Evolutionary conservation across 2,329 filamentous ascomycete species (phyloP).

Genomic region (Eutypa lata): DNA sequence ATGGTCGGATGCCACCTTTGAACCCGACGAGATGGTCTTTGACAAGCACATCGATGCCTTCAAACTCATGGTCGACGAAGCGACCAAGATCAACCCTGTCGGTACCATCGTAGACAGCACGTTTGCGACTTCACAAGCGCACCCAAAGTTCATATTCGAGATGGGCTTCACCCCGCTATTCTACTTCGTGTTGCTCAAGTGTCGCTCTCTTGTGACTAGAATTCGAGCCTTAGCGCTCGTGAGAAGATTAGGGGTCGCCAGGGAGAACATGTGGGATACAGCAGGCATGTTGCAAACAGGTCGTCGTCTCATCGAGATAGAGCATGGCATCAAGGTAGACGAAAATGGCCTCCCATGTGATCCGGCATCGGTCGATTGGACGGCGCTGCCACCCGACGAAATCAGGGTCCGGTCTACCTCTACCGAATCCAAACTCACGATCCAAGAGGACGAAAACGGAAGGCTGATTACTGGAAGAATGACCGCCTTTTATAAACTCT

Average conservation of each 20-base stretch:
- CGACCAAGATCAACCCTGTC: constrained; percentile 11
- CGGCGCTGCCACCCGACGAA: constrained; percentile 23
- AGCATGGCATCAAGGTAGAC: constrained; percentile 31
- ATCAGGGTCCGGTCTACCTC: constrained; percentile 22
- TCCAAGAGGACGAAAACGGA: constrained; percentile 11
- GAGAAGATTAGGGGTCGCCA: constrained; percentile 22
- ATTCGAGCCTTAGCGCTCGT: constrained; percentile 32
- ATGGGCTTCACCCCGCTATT: constrained; percentile 37
- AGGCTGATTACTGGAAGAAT: constrained; percentile 13
- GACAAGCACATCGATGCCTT: constrained; percentile 31
- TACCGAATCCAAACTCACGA: constrained; percentile 9
- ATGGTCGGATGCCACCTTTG: constrained; percentile 30
- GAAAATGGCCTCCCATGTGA: constrained; percentile 13
- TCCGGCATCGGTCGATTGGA: constrained; percentile 11
- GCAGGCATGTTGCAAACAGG: constrained; percentile 28
- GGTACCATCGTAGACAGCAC: not conserved
- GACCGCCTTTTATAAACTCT: constrained; percentile 21
- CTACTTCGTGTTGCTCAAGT: constrained; percentile 36
- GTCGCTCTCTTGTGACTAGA: constrained; percentile 34
- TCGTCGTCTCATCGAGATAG: constrained; percentile 33
- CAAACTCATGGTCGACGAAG: constrained; percentile 26
- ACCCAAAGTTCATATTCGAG: constrained; percentile 37
- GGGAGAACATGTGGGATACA: constrained; percentile 37
- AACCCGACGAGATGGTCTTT: constrained; percentile 30
- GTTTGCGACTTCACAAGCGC: not conserved